phyloP scores from a whole-genome alignment of 2,329 filamentous ascomycete species.

The Trichoderma sp. region DNA sequence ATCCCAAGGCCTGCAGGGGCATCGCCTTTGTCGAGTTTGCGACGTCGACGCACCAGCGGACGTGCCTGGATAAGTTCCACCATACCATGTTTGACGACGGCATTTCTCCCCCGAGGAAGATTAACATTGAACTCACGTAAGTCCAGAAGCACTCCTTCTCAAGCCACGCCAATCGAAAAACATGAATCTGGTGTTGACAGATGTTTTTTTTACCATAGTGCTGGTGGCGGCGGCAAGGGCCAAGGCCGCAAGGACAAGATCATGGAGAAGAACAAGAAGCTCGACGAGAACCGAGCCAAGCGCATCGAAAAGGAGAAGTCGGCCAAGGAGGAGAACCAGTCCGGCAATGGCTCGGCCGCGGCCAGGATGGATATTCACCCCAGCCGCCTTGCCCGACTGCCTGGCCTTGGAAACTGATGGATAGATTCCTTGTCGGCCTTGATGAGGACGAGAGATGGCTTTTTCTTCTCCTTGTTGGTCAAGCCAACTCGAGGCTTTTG shows the following conservation, averaged over 20 bases:
- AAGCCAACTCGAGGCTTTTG: neutral
- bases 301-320: conserved; percentile 52
- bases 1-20: conserved; percentile 66
- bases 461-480: neutral
- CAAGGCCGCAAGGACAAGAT: conserved; percentile 74
- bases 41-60: conserved; percentile 86
- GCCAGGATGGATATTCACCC: conserved; percentile 52
- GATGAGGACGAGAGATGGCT: neutral
- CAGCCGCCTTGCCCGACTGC: conserved; percentile 48
- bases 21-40: conserved; percentile 90
- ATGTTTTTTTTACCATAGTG: conserved; percentile 50
- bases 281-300: conserved; percentile 65
- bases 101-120: conserved; percentile 63
- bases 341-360: conserved; percentile 32
- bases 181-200: conserved; percentile 23
- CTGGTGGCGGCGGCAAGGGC: conserved; percentile 82
- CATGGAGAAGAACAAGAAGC: conserved; percentile 79
- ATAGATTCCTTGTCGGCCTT: neutral
- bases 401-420: conserved; percentile 24
- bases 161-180: too few relatives aligned
- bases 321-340: conserved; percentile 39
- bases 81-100: conserved; percentile 73
- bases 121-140: conserved; percentile 90
- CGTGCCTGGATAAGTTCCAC: conserved; percentile 86
- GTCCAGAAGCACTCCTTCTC: conserved; percentile 38